A percentile compares a stretch with the other conserved stretches of the same genome.
phyloP scores from a whole-genome alignment of 345 rosid species.

The Euphorbia pulcherrima region DNA sequence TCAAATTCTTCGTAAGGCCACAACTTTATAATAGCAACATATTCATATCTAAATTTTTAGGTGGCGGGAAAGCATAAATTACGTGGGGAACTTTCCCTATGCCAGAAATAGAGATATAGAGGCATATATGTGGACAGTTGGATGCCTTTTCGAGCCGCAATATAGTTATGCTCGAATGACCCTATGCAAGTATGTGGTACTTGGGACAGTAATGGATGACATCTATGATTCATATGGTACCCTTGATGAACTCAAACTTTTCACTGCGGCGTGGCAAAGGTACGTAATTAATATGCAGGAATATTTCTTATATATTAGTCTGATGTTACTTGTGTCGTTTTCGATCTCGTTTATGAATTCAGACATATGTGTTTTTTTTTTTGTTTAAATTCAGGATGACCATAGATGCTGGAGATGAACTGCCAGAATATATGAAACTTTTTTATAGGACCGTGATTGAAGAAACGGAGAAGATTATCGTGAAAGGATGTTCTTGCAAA shows the following conservation, averaged over 20 bases:
- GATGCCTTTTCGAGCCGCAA: neutral
- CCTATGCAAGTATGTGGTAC: neutral
- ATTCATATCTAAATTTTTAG: neutral
- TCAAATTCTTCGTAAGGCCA: too few relatives aligned
- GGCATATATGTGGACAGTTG: neutral
- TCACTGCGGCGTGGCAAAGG: neutral
- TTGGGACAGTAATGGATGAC: neutral
- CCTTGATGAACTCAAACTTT: neutral
- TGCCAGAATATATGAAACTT: too few relatives aligned
- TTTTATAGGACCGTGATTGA: too few relatives aligned
- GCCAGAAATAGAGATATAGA: conserved; percentile 9
- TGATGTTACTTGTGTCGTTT: too few relatives aligned
- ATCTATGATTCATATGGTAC: conserved; percentile 11
- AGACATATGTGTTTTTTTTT: too few relatives aligned
- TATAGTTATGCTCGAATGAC: neutral
- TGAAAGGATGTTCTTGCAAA: too few relatives aligned
- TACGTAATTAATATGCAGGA: neutral
- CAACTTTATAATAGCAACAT: too few relatives aligned
- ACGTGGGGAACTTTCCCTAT: neutral
- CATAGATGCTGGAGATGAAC: too few relatives aligned
- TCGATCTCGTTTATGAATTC: too few relatives aligned
- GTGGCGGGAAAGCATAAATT: conserved; percentile 8
- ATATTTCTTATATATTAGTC: too few relatives aligned
- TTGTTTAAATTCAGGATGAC: too few relatives aligned
- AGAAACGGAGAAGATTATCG: too few relatives aligned